Conservation (phyloP, 2,329 filamentous ascomycete species). For the Pseudogymnoascus sp. region DNA sequence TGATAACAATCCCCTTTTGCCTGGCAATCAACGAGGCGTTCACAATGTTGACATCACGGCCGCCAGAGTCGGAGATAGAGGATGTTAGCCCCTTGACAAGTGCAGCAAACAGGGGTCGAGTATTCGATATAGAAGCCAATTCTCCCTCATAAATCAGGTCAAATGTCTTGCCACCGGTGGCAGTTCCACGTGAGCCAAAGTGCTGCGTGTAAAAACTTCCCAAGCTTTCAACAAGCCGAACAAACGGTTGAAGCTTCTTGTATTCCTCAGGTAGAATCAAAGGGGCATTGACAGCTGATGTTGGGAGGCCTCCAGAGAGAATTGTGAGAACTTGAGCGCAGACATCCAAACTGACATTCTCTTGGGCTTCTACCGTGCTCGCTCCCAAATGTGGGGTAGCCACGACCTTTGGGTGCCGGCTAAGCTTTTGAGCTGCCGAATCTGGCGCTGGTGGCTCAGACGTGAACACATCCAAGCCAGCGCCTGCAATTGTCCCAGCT, state of each 20-base stretch:
- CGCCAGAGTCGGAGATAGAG: slow-evolving; percentile 59
- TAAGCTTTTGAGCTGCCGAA: slow-evolving; percentile 54
- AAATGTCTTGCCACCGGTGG: slow-evolving; percentile 57
- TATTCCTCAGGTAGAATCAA: slow-evolving; percentile 77
- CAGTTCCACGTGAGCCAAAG: slow-evolving; percentile 38
- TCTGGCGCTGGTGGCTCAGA: slow-evolving; percentile 58
- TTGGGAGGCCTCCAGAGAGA: slow-evolving; percentile 63
- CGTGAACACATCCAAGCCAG: slow-evolving; percentile 74
- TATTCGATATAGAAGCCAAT: slow-evolving; percentile 63
- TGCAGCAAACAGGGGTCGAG: slow-evolving; percentile 70
- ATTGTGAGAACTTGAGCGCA: slow-evolving; percentile 73
- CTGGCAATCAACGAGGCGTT: slow-evolving; percentile 70
- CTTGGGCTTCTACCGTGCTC: slow-evolving; percentile 73
- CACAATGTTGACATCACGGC: slow-evolving; percentile 70
- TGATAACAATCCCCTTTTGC: slow-evolving; percentile 70
- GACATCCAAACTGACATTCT: slow-evolving; percentile 76
- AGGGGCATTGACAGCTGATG: slow-evolving; percentile 71
- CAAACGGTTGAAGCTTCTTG: slow-evolving; percentile 68
- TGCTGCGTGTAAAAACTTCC: slow-evolving; percentile 74
- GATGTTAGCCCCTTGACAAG: slow-evolving; percentile 69
- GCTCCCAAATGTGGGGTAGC: slow-evolving; percentile 75
- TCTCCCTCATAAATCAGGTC: slow-evolving; percentile 73
- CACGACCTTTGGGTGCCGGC: slow-evolving; percentile 64
- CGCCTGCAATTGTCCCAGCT: slow-evolving; percentile 64
- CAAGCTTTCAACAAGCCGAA: slow-evolving; percentile 70